Conservation (phyloP, 73 alveolate genomes). For the Tetrahymena elliotti region DNA sequence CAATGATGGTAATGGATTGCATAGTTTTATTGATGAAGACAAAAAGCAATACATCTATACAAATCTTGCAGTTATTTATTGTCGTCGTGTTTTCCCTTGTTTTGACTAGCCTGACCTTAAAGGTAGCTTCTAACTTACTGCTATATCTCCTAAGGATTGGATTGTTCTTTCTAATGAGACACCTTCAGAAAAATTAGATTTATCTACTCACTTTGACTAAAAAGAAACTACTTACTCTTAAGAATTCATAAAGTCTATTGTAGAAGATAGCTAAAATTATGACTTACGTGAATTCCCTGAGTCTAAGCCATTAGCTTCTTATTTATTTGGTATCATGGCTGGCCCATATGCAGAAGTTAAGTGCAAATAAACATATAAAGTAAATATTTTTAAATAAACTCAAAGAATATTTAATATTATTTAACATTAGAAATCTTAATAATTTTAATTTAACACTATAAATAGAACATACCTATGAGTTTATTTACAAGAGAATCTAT, state of each 20-base stretch:
- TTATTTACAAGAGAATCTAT: slow-evolving; percentile 70
- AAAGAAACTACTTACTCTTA: slow-evolving; percentile 54
- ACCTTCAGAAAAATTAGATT: slow-evolving; percentile 41
- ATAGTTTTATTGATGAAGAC: slow-evolving; percentile 85
- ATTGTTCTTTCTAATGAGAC: slow-evolving; percentile 80
- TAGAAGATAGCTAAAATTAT: not conserved
- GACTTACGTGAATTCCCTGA: slow-evolving; percentile 43
- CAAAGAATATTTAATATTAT: too few species aligned
- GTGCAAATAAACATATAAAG: not conserved
- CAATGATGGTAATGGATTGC: slow-evolving; percentile 89
- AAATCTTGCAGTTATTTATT: slow-evolving; percentile 91
- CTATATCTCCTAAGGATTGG: slow-evolving; percentile 89
- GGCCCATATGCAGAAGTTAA: slow-evolving; percentile 49
- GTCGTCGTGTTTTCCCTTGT: slow-evolving; percentile 96
- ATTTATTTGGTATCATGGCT: slow-evolving; percentile 49
- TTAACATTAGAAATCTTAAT: too few species aligned
- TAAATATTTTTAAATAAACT: not conserved
- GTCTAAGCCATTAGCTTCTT: slow-evolving; percentile 37
- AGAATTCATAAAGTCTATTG: slow-evolving; percentile 16
- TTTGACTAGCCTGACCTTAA: slow-evolving; percentile 97
- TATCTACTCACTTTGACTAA: slow-evolving; percentile 40
- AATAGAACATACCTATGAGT: slow-evolving; percentile 58
- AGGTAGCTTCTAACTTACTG: slow-evolving; percentile 74
- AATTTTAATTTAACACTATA: not conserved
- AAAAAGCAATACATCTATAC: slow-evolving; percentile 89